Evolutionary conservation across 2,329 filamentous ascomycete species (phyloP).

Genomic region (Neopestalotiopsis sp.): DNA sequence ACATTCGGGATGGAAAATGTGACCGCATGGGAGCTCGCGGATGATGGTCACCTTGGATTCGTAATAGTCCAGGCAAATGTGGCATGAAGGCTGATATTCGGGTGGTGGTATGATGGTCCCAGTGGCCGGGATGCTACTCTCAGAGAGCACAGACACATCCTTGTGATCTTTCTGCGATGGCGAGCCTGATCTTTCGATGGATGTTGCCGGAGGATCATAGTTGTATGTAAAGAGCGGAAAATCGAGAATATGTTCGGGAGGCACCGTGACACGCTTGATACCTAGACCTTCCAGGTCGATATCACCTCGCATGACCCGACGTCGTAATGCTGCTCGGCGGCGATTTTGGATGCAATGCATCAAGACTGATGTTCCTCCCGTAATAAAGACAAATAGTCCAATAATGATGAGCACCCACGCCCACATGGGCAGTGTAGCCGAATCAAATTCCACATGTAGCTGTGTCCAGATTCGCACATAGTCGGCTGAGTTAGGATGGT

Average conservation of each 20-base stretch:
- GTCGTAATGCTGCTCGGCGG: conserved; percentile 69
- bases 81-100: conserved; percentile 79
- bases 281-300: conserved; percentile 86
- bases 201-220: conserved; percentile 52
- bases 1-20: conserved; percentile 93
- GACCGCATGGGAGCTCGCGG: conserved; percentile 84
- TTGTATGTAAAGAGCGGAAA: conserved; percentile 83
- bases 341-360: conserved; percentile 82
- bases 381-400: conserved; percentile 71
- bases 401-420: conserved; percentile 75
- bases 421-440: conserved; percentile 76
- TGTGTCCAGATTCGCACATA: conserved; percentile 66
- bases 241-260: conserved; percentile 69
- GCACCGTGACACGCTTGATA: conserved; percentile 81
- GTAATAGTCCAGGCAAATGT: conserved; percentile 89
- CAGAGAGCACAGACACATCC: conserved; percentile 22
- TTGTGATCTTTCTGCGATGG: conserved; percentile 34
- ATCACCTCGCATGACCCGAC: conserved; percentile 76
- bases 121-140: conserved; percentile 18
- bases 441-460: conserved; percentile 51
- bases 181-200: conserved; percentile 40
- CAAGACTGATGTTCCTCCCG: conserved; percentile 67
- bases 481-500: conserved; percentile 59
- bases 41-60: conserved; percentile 72
- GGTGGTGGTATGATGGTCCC: conserved; percentile 40